Percentiles rank a stretch among this genome's conserved stretches.
Evolutionary conservation across 306 rosid species (phyloP).

Genomic region (Cicer arietinum): DNA sequence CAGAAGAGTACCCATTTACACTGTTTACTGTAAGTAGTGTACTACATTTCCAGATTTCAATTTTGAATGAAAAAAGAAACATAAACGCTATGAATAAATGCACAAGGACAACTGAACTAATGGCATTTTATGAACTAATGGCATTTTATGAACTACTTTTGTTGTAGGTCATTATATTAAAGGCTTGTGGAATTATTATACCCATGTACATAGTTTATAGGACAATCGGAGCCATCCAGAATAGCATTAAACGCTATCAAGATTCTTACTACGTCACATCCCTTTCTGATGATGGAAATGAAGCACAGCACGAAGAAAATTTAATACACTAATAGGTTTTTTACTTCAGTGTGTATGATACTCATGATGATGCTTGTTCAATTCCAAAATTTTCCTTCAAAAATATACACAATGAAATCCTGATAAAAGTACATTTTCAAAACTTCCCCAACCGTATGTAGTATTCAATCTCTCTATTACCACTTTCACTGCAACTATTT

Average conservation of each 20-base stretch:
- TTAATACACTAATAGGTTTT: conserved; percentile 39
- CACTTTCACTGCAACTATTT: conserved; percentile 29
- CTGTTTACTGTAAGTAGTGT: conserved; percentile 68
- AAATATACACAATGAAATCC: conserved; percentile 34
- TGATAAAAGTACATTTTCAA: conserved; percentile 10
- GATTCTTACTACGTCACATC: conserved; percentile 53
- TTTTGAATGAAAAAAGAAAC: neutral
- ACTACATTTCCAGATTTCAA: neutral
- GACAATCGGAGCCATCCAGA: conserved; percentile 61
- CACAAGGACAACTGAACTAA: neutral
- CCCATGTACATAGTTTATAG: conserved; percentile 76
- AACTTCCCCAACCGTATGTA: neutral
- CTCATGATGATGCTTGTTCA: conserved; percentile 48
- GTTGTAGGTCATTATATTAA: conserved; percentile 60
- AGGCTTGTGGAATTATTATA: conserved; percentile 73
- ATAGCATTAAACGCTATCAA: conserved; percentile 48
- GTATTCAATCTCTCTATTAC: neutral
- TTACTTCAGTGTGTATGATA: conserved; percentile 33
- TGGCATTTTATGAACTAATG: neutral
- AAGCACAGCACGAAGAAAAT: conserved; percentile 42
- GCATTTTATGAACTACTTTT: neutral
- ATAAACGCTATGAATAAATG: neutral
- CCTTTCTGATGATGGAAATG: conserved; percentile 49
- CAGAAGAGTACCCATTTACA: conserved; percentile 81
- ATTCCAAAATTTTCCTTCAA: conserved; percentile 35